Conservation (phyloP, 441 rosid genomes). For the Pelargonium cotyledonis region DNA sequence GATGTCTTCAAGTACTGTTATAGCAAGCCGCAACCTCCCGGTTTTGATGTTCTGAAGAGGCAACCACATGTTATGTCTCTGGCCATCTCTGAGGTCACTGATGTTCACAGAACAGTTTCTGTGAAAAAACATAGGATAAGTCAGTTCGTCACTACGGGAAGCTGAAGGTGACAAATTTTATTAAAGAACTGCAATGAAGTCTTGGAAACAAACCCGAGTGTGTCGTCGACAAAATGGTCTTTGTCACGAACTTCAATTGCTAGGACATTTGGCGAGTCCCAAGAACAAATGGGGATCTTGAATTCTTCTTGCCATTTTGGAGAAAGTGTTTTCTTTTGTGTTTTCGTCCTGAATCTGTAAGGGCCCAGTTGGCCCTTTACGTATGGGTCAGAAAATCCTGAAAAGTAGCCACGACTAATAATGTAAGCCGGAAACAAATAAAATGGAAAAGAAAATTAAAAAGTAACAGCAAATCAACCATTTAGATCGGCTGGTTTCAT, state of each 20-base stretch:
- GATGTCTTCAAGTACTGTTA: conserved; percentile 52
- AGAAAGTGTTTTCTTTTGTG: conserved; percentile 55
- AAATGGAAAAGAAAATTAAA: background rate
- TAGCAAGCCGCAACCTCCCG: conserved; percentile 79
- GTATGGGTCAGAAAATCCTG: conserved; percentile 94
- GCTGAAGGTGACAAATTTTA: background rate
- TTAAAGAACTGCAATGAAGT: conserved; percentile 1
- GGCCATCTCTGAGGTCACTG: conserved; percentile 57
- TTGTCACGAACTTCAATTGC: conserved; percentile 73
- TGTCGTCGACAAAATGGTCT: conserved; percentile 72
- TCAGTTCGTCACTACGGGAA: background rate
- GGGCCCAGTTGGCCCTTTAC: conserved; percentile 85
- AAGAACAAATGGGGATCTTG: conserved; percentile 61
- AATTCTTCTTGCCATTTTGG: conserved; percentile 94
- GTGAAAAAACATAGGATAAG: conserved; percentile 18
- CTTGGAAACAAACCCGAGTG: conserved; percentile 61
- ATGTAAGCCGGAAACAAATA: background rate
- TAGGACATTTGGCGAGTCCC: conserved; percentile 66
- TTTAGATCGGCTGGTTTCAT: conserved; percentile 79
- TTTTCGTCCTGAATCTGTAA: conserved; percentile 68
- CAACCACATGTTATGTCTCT: conserved; percentile 76
- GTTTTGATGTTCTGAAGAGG: conserved; percentile 67
- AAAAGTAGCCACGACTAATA: conserved; percentile 16
- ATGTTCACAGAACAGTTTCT: conserved; percentile 67
- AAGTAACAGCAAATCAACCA: conserved; percentile 37